Percentiles rank a stretch among this genome's conserved stretches.
Conservation (phyloP, 306 rosid genomes). For the Citrullus colocynthis region DNA sequence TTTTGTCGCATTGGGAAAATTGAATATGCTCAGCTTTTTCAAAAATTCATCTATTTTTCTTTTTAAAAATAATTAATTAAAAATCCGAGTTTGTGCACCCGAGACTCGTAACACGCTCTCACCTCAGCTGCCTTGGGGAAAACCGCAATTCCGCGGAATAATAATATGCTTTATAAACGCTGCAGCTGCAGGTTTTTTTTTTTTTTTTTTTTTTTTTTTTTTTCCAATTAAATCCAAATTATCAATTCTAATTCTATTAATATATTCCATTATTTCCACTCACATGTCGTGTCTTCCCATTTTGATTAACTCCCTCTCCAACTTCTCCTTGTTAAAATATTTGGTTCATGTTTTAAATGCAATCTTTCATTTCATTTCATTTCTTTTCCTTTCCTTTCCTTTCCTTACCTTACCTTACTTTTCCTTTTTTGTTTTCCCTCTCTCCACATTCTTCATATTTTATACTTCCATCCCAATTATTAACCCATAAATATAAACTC, state of each 20-base stretch:
- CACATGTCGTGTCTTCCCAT: background rate
- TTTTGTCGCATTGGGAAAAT: conserved; percentile 87
- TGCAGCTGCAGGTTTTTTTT: background rate
- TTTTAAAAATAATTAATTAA: background rate
- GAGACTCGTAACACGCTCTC: background rate
- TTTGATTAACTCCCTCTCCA: too few relatives aligned
- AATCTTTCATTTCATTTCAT: too few relatives aligned
- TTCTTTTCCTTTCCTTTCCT: too few relatives aligned
- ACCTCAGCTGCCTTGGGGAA: background rate
- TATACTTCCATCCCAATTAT: too few relatives aligned
- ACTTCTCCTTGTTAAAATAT: too few relatives aligned
- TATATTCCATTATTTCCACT: background rate
- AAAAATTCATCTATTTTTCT: background rate
- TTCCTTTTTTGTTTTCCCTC: too few relatives aligned
- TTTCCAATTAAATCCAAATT: background rate
- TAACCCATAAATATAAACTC: too few relatives aligned
- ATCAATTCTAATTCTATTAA: background rate
- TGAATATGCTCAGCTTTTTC: conserved; percentile 43
- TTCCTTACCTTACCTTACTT: too few relatives aligned
- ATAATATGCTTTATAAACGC: background rate
- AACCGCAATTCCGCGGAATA: background rate
- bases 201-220: too few relatives aligned
- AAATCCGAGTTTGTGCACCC: background rate
- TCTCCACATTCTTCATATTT: too few relatives aligned
- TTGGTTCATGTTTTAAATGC: too few relatives aligned